Conservation (phyloP, 2,329 filamentous ascomycete species). For the Ciborinia camelliae region DNA sequence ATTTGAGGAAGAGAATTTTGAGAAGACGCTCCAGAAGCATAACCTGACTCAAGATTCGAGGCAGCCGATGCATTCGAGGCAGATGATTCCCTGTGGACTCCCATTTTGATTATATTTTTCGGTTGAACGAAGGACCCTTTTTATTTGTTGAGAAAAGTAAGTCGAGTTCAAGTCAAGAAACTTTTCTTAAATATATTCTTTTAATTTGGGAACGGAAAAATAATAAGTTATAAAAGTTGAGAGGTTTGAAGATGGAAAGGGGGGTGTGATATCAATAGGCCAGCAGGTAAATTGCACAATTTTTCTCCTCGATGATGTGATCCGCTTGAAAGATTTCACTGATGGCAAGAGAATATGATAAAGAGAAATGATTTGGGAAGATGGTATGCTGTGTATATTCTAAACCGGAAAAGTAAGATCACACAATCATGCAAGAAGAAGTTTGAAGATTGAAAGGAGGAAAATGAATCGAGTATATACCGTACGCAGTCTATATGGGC, state of each 20-base stretch:
- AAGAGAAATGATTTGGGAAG: neutral
- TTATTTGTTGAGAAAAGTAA: neutral
- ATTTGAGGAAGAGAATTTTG: slow-evolving; percentile 67
- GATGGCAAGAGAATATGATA: neutral
- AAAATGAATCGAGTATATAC: slow-evolving; percentile 16
- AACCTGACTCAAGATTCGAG: slow-evolving; percentile 72
- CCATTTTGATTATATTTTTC: slow-evolving; percentile 28
- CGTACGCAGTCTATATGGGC: too few relatives aligned
- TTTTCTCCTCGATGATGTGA: slow-evolving; percentile 13
- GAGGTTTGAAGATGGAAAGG: neutral
- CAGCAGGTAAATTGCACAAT: slow-evolving; percentile 13
- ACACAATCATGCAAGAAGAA: neutral
- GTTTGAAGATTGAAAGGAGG: neutral
- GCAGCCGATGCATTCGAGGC: slow-evolving; percentile 39
- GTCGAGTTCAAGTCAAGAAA: neutral
- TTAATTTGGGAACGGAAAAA: neutral
- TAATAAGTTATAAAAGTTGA: neutral
- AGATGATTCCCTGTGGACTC: slow-evolving; percentile 28
- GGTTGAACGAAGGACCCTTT: slow-evolving; percentile 3
- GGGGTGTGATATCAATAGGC: neutral
- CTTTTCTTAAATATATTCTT: neutral
- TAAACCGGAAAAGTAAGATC: neutral
- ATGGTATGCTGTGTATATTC: slow-evolving; percentile 1
- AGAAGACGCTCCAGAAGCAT: slow-evolving; percentile 63
- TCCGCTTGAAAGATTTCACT: neutral